Base-by-base conservation (phyloP, 371 early-diverging fungal species). In the Blastocladiella emersonii region DNA sequence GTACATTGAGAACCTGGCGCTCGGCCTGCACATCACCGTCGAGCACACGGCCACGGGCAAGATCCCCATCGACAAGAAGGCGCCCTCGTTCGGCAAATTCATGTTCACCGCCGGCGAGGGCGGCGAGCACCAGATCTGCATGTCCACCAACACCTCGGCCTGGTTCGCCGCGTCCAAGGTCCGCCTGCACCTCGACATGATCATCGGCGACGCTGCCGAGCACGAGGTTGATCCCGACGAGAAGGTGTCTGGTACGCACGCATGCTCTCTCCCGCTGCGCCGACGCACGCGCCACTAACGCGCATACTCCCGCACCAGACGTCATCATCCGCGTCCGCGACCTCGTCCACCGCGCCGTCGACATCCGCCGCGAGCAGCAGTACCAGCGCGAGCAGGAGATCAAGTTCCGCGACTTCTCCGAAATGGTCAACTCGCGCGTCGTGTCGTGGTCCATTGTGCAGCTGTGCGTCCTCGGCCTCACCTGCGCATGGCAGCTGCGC, bases 401-500 rank as follows among this genome's bases (percentile, higher is more conserved):
- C 44, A 89, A 88, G 74, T 95, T 93, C 81, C 85, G 93, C 66
- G 78, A 88, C 67, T 83, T 84, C 66, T 88, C 88, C 45, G 89
- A 93, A 71, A 69, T 77, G 27, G 85, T 86, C 59, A 95, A 92
- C 76, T 75, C 85, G 23, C 86, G 88, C 48, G 87, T 91, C 21
- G 84, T 92, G 1, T 85, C 80, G 73, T 97, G 93, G 93, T 89
- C 92, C 15, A 66, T 97, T 57, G 73, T 59, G 36, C 59, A 59
- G 37, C 13, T 59, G 37, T 15, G 19, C 27, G n/a, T 23, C 7
- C 57, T 64, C 8, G 89, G 79, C 41, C 72, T 84, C 32, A 88
- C 90, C 32, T 90, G 92, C 69, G 76, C 83, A 62, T 93, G 94
- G 93, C 97, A 97, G 73, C 83, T 93, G 75, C 84, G 86, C 27